Percentiles rank a stretch among this genome's conserved stretches.
These are phyloP conservation scores for Puccinia hordei DNA, from an alignment of 1,284 basidiomycete genomes.

Conservation along the genomic window DNA sequence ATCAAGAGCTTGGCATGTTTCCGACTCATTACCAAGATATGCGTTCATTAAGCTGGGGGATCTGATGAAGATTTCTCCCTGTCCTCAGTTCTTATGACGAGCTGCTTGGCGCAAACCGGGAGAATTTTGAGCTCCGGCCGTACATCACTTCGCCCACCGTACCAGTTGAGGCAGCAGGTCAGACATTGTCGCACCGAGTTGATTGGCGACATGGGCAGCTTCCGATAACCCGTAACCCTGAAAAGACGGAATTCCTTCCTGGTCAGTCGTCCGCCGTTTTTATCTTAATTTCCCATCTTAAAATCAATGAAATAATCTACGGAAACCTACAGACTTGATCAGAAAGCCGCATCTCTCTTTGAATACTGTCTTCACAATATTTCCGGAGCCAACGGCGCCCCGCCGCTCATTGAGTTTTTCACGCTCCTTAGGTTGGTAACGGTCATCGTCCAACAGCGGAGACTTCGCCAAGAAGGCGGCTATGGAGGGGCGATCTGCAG, in stretches of 20 bases:
- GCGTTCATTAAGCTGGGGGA: conserved; percentile 56
- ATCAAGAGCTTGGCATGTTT: conserved; percentile 56
- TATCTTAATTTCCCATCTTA: not conserved
- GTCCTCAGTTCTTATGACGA: not conserved
- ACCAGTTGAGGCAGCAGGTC: conserved; percentile 54
- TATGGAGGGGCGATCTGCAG: conserved; percentile 61
- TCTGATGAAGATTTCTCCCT: not conserved
- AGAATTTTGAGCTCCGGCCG: conserved; percentile 55
- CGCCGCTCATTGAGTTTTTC: conserved; percentile 59
- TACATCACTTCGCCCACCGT: conserved; percentile 55
- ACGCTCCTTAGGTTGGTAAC: conserved; percentile 59
- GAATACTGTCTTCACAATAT: conserved; percentile 59
- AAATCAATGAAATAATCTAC: not conserved
- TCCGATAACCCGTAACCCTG: conserved; percentile 56
- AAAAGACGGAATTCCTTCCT: not conserved
- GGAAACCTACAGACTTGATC: conserved; percentile 57
- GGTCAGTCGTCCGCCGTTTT: not conserved
- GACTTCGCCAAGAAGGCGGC: conserved; percentile 60
- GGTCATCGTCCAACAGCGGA: conserved; percentile 54
- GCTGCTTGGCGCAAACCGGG: not conserved
- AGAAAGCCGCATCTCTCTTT: conserved; percentile 59
- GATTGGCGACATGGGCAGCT: conserved; percentile 53
- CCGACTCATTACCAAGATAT: conserved; percentile 58
- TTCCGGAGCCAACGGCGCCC: conserved; percentile 59
- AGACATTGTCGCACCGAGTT: conserved; percentile 54